phyloP scores from a whole-genome alignment of 805 yeast genomes.

The Cyberlindnera galapagoensis region DNA sequence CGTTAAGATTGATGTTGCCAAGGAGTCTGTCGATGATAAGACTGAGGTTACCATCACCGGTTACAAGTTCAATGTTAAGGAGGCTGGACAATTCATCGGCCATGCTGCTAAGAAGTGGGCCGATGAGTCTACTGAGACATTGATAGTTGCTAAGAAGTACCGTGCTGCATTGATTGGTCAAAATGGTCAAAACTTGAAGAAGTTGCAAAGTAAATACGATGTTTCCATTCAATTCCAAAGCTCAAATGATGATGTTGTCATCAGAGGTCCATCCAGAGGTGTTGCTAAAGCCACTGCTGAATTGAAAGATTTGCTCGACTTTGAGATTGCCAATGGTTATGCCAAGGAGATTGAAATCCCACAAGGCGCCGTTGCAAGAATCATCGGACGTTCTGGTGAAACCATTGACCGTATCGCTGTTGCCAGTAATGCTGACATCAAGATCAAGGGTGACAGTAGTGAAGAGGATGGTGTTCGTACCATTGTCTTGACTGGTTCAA shows the following conservation, averaged over 20 bases:
- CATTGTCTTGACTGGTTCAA: constrained; percentile 72
- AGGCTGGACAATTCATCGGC: constrained; percentile 53
- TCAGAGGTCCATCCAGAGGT: constrained; percentile 88
- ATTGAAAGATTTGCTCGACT: constrained; percentile 72
- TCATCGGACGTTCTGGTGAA: constrained; percentile 88
- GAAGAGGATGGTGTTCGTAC: constrained; percentile 44
- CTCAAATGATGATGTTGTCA: constrained; percentile 50
- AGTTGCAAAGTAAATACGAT: constrained; percentile 81
- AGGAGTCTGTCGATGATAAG: constrained; percentile 36
- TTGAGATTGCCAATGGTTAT: constrained; percentile 82
- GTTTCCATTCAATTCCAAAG: constrained; percentile 77
- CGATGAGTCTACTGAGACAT: constrained; percentile 63
- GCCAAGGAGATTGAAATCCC: constrained; percentile 62
- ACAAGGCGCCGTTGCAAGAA: constrained; percentile 64
- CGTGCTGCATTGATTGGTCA: constrained; percentile 83
- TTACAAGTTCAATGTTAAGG: constrained; percentile 68
- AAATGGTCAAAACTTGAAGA: constrained; percentile 71
- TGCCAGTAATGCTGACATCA: constrained; percentile 40
- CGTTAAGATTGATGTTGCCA: constrained; percentile 69
- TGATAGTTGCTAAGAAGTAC: constrained; percentile 68
- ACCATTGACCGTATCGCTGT: constrained; percentile 75
- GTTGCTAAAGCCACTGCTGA: constrained; percentile 81
- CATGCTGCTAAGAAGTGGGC: constrained; percentile 68
- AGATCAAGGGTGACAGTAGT: constrained; percentile 37
- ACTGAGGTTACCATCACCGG: constrained; percentile 65